phyloP scores from a whole-genome alignment of 202 grass and related monocot species.

The Schoenoplectus triqueter region DNA sequence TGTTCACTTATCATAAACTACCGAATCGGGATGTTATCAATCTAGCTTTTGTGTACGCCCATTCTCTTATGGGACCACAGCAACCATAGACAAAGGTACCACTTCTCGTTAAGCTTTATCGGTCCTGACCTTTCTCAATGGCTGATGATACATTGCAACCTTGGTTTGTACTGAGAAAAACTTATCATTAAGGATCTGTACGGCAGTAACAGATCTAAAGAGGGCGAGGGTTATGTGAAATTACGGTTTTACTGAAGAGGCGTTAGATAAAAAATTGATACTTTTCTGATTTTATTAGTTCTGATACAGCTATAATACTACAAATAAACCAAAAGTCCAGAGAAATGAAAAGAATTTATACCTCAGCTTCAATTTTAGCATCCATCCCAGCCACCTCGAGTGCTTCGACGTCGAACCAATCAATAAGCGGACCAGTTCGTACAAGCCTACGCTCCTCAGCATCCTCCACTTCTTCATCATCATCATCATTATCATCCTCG shows the following conservation, averaged over 20 bases:
- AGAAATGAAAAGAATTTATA: slow-evolving; percentile 35
- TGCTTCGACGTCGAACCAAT: slow-evolving; percentile 96
- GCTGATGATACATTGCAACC: background rate
- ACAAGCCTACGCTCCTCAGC: slow-evolving; percentile 59
- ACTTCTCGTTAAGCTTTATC: background rate
- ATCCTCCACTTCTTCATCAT: slow-evolving; percentile 34
- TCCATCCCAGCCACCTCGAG: slow-evolving; percentile 76
- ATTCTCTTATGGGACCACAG: background rate
- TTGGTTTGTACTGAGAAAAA: background rate
- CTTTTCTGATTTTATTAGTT: slow-evolving; percentile 5
- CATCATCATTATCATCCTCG: slow-evolving; percentile 32
- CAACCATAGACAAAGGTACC: background rate
- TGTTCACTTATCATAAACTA: background rate
- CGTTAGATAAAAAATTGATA: background rate
- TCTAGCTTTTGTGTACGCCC: background rate
- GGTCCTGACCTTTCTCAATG: background rate
- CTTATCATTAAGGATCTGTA: background rate
- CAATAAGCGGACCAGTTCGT: slow-evolving; percentile 66
- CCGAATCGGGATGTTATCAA: background rate
- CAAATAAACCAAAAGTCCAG: background rate
- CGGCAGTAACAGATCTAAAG: background rate
- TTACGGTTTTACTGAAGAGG: background rate
- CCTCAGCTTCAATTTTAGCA: slow-evolving; percentile 63
- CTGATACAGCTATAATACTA: background rate
- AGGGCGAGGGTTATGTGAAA: background rate